Evolutionary conservation across 495 filamentous ascomycete genomes (phyloP), one percentile per base, ranked within the genome.

Genomic region (Penicillium paradoxum): DNA sequence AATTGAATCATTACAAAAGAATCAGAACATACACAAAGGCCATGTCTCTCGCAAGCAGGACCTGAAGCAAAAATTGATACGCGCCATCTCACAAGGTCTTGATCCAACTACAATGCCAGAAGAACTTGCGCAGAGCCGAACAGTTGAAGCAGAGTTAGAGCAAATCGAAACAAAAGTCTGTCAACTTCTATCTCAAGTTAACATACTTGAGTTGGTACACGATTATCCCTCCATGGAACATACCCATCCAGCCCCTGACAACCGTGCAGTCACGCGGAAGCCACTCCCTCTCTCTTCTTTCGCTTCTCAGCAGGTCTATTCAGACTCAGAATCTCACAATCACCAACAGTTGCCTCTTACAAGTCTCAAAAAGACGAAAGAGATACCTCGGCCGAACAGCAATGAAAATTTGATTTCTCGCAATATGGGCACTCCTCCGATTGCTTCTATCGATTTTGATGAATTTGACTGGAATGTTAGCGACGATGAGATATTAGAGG

Each of bases 401-500:
- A 55, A 60, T 14, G 73, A 76, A 19, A 65, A 73, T 15, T 45
- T 63, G 29, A 74, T 80, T 37, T 73, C 75, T 13, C 62, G 70
- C 43, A 74, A 71, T 34, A 80, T 80, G 76, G 77, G 70, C n/a
- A 73, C 68, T 40, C 68, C 68, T 1, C 42, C 47, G 0, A 59
- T 63, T 45, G 42, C 58, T 63, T 37, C 49, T 25, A 58, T 63
- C 14, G 63, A 69, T n/a, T 40, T 75, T 15, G 80, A 86, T 52
- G 83, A 86, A 15, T 86, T 83, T 60, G 83, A 83, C 33, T 77
- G 83, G 51, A 80, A 79, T 54, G 79, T 74, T 24, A 86, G 85
- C 55, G 87, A 89, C 48, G 85, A 85, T 17, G 85, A 87, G 6
- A 80, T 90, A 72, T 69, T 88, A 14, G 83, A 85, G 47, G 73